Conservation (phyloP, 106 monocot species). For the Triglochin maritima region DNA sequence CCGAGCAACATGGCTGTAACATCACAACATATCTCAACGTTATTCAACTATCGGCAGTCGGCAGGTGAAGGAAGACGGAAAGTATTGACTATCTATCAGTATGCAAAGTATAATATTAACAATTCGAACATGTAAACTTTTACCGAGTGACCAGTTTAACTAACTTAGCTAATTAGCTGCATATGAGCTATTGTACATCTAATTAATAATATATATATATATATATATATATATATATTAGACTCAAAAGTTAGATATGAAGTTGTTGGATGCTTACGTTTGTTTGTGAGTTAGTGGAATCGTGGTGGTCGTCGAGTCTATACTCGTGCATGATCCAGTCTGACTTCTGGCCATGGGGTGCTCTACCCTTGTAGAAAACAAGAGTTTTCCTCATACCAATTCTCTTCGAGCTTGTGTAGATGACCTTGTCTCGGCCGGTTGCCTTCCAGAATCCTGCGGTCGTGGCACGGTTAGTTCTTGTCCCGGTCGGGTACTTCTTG, state of each 20-base stretch:
- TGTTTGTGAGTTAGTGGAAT: slow-evolving; percentile 25
- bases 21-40: not conserved
- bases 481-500: slow-evolving; percentile 96
- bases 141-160: too few relatives aligned
- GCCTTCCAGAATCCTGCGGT: slow-evolving; percentile 98
- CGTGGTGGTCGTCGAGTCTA: slow-evolving; percentile 57
- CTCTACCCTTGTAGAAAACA: slow-evolving; percentile 90
- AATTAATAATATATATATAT: too few relatives aligned
- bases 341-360: slow-evolving; percentile 88
- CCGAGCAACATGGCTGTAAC: slow-evolving; percentile 4
- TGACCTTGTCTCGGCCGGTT: slow-evolving; percentile 88
- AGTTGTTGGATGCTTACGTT: slow-evolving; percentile 8
- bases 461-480: slow-evolving; percentile 83
- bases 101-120: too few relatives aligned
- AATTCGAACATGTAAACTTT: too few relatives aligned
- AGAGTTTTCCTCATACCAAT: slow-evolving; percentile 98
- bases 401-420: slow-evolving; percentile 47
- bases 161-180: too few relatives aligned
- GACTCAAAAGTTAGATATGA: too few relatives aligned
- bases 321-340: slow-evolving; percentile 99
- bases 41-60: too few relatives aligned
- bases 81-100: too few relatives aligned
- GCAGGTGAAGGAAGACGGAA: too few relatives aligned
- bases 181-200: too few relatives aligned
- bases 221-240: too few relatives aligned